phyloP scores from a whole-genome alignment of 495 filamentous ascomycete species.

The Chaetomium tenue region DNA sequence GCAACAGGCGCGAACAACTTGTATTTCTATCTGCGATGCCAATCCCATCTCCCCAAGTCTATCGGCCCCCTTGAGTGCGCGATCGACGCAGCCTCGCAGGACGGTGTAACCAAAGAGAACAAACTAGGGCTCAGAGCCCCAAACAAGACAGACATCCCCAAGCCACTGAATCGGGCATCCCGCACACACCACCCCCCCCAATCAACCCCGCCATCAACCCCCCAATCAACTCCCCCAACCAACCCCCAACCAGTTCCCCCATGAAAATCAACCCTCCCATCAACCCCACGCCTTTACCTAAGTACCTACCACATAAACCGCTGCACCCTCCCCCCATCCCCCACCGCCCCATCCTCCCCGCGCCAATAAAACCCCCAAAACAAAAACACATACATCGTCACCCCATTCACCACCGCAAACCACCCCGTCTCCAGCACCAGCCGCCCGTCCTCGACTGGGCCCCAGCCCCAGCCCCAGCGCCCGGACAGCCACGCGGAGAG shows the following conservation, averaged over 20 bases:
- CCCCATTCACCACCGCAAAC: slow-evolving; percentile 69
- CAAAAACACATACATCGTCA: slow-evolving; percentile 79
- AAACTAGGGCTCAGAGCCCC: too few relatives aligned
- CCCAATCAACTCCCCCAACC: not conserved
- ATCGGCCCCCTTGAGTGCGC: too few relatives aligned
- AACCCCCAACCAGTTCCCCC: not conserved
- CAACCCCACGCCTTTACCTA: not conserved
- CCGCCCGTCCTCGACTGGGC: slow-evolving; percentile 29
- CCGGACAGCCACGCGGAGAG: not conserved
- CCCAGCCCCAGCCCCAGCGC: not conserved
- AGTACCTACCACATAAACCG: slow-evolving; percentile 77
- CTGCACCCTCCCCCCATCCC: slow-evolving; percentile 77
- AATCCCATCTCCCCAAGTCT: not conserved
- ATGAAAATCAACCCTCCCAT: not conserved
- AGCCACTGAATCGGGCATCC: too few relatives aligned
- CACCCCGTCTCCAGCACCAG: slow-evolving; percentile 73
- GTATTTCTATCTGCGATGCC: not conserved
- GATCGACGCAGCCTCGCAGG: too few relatives aligned
- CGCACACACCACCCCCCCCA: too few relatives aligned
- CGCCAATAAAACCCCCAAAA: slow-evolving; percentile 77
- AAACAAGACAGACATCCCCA: too few relatives aligned
- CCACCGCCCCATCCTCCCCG: slow-evolving; percentile 38
- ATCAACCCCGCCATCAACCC: too few relatives aligned
- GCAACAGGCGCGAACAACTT: not conserved
- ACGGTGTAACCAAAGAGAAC: too few relatives aligned